Percentiles rank a stretch among this genome's conserved stretches.
These are phyloP conservation scores for Sechiopsis laciniata DNA, from an alignment of 306 rosid species.

Conservation along the genomic window DNA sequence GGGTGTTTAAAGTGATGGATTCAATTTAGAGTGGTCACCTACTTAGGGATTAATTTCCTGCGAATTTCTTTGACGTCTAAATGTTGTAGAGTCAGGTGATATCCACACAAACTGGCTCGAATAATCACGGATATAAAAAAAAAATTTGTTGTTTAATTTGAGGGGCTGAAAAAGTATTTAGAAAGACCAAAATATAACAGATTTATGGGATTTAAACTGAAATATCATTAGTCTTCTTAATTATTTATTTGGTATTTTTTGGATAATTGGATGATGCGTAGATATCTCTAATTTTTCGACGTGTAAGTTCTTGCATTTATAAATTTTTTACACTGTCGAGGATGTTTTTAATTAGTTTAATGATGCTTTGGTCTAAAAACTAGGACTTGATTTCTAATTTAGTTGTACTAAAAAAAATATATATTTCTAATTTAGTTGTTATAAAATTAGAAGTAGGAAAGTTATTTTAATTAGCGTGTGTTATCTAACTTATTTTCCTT, in stretches of 20 bases:
- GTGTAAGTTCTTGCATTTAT: background rate
- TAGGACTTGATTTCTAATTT: constrained; percentile 7
- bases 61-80: too few relatives aligned
- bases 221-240: background rate
- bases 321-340: background rate
- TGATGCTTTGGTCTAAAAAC: background rate
- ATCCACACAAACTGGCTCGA: too few relatives aligned
- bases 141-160: too few relatives aligned
- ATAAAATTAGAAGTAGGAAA: too few relatives aligned
- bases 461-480: too few relatives aligned
- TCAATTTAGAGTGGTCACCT: too few relatives aligned
- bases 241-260: background rate
- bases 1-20: too few relatives aligned
- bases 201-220: background rate
- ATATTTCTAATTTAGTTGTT: background rate
- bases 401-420: too few relatives aligned
- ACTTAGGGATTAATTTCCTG: too few relatives aligned
- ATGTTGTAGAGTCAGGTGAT: too few relatives aligned
- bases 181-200: background rate
- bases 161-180: background rate
- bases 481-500: too few relatives aligned
- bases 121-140: too few relatives aligned
- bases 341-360: background rate
- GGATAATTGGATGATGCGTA: background rate
- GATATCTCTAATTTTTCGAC: background rate